Percentiles rank a stretch among this genome's conserved stretches.
These are phyloP conservation scores for Raphanus sativus DNA, from an alignment of 345 rosid genomes.

Conservation along the genomic window DNA sequence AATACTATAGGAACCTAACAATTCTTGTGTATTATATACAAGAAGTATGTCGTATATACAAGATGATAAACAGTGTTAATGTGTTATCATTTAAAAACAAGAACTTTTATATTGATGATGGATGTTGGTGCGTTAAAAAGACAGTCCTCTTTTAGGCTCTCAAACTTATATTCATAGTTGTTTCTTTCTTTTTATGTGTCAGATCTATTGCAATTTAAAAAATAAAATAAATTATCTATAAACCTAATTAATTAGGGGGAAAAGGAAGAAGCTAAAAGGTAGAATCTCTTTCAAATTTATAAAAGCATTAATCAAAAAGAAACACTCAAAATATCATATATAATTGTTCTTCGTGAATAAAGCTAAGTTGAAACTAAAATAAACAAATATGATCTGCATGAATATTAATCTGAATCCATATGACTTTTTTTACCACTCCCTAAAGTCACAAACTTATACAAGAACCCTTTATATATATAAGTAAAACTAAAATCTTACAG, in stretches of 20 bases:
- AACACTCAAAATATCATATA: conserved; percentile 11
- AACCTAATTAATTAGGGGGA: conserved; percentile 25
- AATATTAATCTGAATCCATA: conserved; percentile 31
- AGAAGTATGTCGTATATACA: neutral
- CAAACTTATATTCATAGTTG: conserved; percentile 25
- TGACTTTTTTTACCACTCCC: neutral
- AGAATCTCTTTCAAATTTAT: conserved; percentile 22
- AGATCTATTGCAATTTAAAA: conserved; percentile 15
- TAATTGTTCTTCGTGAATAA: conserved; percentile 10
- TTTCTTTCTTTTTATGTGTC: conserved; percentile 33
- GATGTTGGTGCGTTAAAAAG: conserved; percentile 36
- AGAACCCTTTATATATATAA: conserved; percentile 14
- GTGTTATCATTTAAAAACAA: neutral
- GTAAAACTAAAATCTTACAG: conserved; percentile 25
- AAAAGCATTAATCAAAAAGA: conserved; percentile 14
- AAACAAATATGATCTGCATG: conserved; percentile 35
- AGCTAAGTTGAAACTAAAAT: conserved; percentile 26
- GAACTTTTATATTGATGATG: conserved; percentile 23
- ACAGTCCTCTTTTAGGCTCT: conserved; percentile 34
- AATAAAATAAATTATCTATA: conserved; percentile 6
- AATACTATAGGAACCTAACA: conserved; percentile 29
- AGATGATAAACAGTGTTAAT: neutral
- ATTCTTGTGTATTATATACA: neutral
- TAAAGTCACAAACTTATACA: conserved; percentile 28
- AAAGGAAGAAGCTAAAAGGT: conserved; percentile 31